phyloP scores from a whole-genome alignment of 768 basidiomycete species.

The Lentinula edodes region DNA sequence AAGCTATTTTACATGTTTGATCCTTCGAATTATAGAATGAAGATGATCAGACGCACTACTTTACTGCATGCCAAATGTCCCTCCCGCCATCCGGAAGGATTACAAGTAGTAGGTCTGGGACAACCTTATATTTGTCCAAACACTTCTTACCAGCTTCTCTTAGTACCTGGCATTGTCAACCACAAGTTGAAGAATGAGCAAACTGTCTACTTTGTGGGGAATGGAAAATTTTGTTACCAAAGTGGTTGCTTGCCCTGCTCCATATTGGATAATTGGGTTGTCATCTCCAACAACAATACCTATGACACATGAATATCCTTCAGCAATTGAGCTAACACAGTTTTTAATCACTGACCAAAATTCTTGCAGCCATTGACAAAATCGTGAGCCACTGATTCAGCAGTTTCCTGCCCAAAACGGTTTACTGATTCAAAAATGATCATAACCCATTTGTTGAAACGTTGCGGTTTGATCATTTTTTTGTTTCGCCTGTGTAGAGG shows the following conservation, averaged over 20 bases:
- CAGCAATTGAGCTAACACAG: neutral
- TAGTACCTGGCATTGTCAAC: neutral
- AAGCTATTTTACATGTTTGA: neutral
- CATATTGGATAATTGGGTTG: too few relatives aligned
- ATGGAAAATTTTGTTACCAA: too few relatives aligned
- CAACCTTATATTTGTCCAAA: constrained; percentile 20
- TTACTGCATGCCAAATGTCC: constrained; percentile 50
- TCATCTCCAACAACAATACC: too few relatives aligned
- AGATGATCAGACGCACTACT: constrained; percentile 34
- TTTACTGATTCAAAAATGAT: constrained; percentile 38
- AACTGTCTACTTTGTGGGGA: too few relatives aligned
- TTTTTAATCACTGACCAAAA: neutral
- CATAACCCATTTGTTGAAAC: constrained; percentile 40
- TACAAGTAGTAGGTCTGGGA: constrained; percentile 41
- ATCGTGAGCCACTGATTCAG: constrained; percentile 31
- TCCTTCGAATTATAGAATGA: neutral
- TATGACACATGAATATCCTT: too few relatives aligned
- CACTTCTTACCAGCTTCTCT: constrained; percentile 26
- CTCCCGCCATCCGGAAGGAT: constrained; percentile 51
- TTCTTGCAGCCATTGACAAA: constrained; percentile 25
- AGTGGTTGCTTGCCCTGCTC: too few relatives aligned
- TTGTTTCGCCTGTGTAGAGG: constrained; percentile 40
- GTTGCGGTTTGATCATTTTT: constrained; percentile 35
- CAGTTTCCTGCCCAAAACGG: constrained; percentile 34
- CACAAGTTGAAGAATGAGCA: too few relatives aligned